These are phyloP conservation scores for Lojkania enalia DNA, from an alignment of 2,329 filamentous ascomycete genomes.

Conservation along the genomic window DNA sequence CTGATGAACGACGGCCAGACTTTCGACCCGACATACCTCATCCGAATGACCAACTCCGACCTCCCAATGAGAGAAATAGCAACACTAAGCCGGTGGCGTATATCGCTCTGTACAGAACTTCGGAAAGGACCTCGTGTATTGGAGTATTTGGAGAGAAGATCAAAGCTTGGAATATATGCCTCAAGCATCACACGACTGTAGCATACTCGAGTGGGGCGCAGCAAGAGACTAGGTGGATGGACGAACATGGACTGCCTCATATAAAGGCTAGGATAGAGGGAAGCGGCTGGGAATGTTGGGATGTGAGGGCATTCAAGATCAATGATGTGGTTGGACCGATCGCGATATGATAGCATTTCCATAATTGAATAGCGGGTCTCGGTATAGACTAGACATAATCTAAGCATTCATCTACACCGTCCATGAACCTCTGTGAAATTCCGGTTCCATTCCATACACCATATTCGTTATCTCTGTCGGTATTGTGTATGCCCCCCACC, in stretches of 20 bases:
- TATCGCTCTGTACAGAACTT: slow-evolving; percentile 1
- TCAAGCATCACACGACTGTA: slow-evolving; percentile 4
- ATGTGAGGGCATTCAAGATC: slow-evolving; percentile 2
- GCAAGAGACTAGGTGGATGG: slow-evolving; percentile 4
- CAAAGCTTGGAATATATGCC: slow-evolving; percentile 5
- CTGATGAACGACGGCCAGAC: too few species aligned
- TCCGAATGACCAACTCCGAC: neutral
- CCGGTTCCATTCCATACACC: too few species aligned
- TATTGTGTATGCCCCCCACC: too few species aligned
- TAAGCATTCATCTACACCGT: too few species aligned
- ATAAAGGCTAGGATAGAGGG: slow-evolving; percentile 3
- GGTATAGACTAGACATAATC: too few species aligned
- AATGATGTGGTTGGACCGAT: neutral
- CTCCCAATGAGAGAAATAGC: neutral
- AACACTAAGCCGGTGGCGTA: neutral
- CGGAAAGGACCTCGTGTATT: neutral
- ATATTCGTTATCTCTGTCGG: too few species aligned
- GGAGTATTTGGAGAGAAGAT: slow-evolving; percentile 4
- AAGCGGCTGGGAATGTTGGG: slow-evolving; percentile 1
- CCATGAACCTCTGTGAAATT: too few species aligned
- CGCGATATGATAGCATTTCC: too few species aligned
- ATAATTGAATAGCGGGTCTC: too few species aligned
- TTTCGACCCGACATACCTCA: slow-evolving; percentile 1
- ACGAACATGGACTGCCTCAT: slow-evolving; percentile 3
- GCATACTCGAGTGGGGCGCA: neutral